Base-by-base conservation (phyloP, 1,284 basidiomycete genomes). In the Ustilago bromivora region DNA sequence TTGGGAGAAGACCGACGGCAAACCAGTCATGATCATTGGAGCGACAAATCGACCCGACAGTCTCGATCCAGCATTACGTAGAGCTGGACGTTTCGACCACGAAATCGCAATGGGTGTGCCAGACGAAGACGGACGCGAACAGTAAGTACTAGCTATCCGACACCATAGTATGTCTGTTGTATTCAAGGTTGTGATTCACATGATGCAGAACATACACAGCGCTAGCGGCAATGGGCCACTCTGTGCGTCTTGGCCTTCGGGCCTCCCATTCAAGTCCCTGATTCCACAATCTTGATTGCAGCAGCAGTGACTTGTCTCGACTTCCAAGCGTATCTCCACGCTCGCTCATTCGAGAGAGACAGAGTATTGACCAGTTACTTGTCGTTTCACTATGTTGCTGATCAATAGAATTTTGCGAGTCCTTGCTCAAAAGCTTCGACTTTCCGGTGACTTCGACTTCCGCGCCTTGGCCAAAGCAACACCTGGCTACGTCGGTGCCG, bases 41-140 rank as follows among this genome's bases (percentile, higher is more conserved):
- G 96, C 96, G 0, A 98, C 96, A 0, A 99, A 98, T 86, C 89
- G 96, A 51, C 95, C 95, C 0, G 96, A 98, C 86, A 93, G 95
- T 8, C 89, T 98, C 9, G 96, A 99, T 85, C 92, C 96, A 0
- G 96, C 96, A 0, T 88, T 98, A 13, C 91, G 96, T 52, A 89
- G 96, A 76, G 96, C 96, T 2, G 96, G 96, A 2, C 89, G 96
- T 47, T 99, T 99, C 80, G 96, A 98, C 84, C 94, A 97, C 81
- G 96, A 99, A 87, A 98, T 99, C 65, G 93, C 93, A 61, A 95
- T 98, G 92, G 94, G 94, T 31, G 96, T 98, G 4, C 96, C 96
- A 1, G 94, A 96, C 80, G 93, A 98, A 78, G 91, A 78, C 9
- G 84, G 83, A 8, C 70, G 84, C 31, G 93, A 94, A 82, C 93